Evolutionary conservation across 2,329 filamentous ascomycete species (phyloP), one percentile per base, ranked within the genome.

Genomic region (Exophiala bonariae): DNA sequence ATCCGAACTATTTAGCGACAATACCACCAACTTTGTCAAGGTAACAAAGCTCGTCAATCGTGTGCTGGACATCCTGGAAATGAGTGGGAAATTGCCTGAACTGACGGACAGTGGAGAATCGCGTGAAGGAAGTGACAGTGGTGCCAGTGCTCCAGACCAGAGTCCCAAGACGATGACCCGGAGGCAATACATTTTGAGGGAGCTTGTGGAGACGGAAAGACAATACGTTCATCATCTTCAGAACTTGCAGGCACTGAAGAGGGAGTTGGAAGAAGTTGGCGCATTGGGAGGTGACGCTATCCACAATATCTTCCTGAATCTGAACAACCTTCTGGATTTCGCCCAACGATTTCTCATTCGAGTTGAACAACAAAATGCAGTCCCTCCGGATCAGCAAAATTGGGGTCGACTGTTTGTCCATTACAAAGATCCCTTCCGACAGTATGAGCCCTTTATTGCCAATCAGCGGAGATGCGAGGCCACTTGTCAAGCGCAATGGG

Each of bases 171-270:
- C 85, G 38, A 80, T 83, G 46, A 82, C 82, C 1, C 81, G 88
- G 64, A 85, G 90, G 57, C 88, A 96, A 61, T 87, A 96, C 66
- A 89, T 97, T 52, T 81, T 99, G 34, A 84, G 87, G 62, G 93
- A 99, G 69, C 73, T 99, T 37, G 86, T 99, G 46, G 89, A 92
- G 60, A 97, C 92, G 1, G 93, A 99, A 69, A 85, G 93, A 54
- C 96, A 96, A 69, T 99, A 99, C 60, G 93, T 97, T 3, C 91
- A 97, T 66, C 93, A 99, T 72, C 73, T 99, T 43, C 92, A 97
- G 66, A 92, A 96, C 58, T 70, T 99, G 28, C 90, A 97, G 66
- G 86, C 91, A 40, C 79, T 97, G 63, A 97, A 96, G 72, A 92
- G 89, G 69, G 82, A 86, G 18, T 76, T 97, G 45, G 90, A 96